phyloP scores from a whole-genome alignment of 495 filamentous ascomycete species.

The Neurospora sp. region DNA sequence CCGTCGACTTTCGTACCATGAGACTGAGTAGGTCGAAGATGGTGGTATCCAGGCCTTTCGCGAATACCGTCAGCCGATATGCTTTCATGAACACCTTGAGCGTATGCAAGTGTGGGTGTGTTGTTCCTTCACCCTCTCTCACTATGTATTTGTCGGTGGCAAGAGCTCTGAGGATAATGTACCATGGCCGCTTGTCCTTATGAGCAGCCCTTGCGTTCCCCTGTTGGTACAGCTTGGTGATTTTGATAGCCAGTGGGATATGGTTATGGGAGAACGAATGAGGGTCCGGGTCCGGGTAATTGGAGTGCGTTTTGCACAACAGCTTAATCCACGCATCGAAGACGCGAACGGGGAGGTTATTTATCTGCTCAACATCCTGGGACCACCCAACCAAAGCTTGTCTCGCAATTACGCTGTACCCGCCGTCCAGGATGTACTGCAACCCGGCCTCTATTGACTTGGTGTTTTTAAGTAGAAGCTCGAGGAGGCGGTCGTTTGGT shows the following conservation, averaged over 20 bases:
- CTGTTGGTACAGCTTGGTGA: constrained; percentile 10
- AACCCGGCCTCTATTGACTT: constrained; percentile 17
- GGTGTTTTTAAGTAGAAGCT: constrained; percentile 24
- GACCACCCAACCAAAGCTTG: constrained; percentile 9
- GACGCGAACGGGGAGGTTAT: constrained; percentile 8
- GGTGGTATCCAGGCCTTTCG: constrained; percentile 8
- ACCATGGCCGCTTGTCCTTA: constrained; percentile 14
- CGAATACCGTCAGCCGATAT: constrained; percentile 2
- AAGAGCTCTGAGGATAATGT: constrained; percentile 16
- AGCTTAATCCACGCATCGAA: constrained; percentile 31
- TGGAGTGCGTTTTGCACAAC: constrained; percentile 25
- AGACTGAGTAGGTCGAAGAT: constrained; percentile 13
- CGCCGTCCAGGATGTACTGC: constrained; percentile 30
- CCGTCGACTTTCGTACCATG: constrained; percentile 11
- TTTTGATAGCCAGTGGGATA: constrained; percentile 11
- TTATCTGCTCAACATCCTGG: neutral
- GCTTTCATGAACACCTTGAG: constrained; percentile 10
- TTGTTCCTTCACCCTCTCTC: neutral
- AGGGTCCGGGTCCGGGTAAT: neutral
- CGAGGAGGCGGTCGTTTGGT: constrained; percentile 25
- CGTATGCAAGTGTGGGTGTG: constrained; percentile 6
- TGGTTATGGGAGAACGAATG: neutral
- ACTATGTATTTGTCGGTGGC: constrained; percentile 10
- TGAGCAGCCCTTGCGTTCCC: neutral
- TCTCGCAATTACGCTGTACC: neutral